These are phyloP conservation scores for Platanthera guangdongensis DNA, from an alignment of 106 monocot genomes.

Conservation along the genomic window DNA sequence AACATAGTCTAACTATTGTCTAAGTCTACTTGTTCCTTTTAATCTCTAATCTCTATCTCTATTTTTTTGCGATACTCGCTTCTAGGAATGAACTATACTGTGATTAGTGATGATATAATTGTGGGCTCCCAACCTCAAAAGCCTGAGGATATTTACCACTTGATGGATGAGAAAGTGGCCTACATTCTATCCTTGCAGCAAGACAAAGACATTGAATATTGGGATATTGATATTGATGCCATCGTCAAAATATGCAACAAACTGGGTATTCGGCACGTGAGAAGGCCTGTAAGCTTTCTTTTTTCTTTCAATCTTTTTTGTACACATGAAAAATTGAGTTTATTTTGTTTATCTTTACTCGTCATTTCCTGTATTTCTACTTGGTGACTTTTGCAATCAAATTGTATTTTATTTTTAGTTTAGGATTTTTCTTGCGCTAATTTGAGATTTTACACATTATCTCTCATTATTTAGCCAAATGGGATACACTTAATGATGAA, in stretches of 20 bases:
- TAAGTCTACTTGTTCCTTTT: background rate
- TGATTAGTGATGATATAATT: slow-evolving; percentile 62
- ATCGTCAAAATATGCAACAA: slow-evolving; percentile 64
- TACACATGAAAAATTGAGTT: slow-evolving; percentile 2
- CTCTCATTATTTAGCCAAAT: no score
- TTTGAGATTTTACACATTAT: no score
- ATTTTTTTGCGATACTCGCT: background rate
- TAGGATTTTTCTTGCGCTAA: no score
- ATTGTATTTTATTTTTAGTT: background rate
- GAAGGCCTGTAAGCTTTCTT: slow-evolving; percentile 56
- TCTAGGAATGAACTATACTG: slow-evolving; percentile 84
- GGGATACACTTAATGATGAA: no score
- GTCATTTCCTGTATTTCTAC: background rate
- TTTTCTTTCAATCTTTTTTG: background rate
- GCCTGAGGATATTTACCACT: slow-evolving; percentile 82
- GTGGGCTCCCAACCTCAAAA: slow-evolving; percentile 95
- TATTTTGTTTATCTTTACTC: background rate
- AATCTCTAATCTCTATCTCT: background rate
- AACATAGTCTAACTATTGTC: background rate
- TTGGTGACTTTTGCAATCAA: background rate
- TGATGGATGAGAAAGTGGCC: slow-evolving; percentile 64
- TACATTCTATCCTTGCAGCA: slow-evolving; percentile 85
- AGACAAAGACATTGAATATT: slow-evolving; percentile 81
- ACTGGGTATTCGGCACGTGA: slow-evolving; percentile 64
- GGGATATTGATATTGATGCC: slow-evolving; percentile 69